Base-by-base conservation (phyloP, 352 stramenopile genomes). In the Phytophthora cactorum region DNA sequence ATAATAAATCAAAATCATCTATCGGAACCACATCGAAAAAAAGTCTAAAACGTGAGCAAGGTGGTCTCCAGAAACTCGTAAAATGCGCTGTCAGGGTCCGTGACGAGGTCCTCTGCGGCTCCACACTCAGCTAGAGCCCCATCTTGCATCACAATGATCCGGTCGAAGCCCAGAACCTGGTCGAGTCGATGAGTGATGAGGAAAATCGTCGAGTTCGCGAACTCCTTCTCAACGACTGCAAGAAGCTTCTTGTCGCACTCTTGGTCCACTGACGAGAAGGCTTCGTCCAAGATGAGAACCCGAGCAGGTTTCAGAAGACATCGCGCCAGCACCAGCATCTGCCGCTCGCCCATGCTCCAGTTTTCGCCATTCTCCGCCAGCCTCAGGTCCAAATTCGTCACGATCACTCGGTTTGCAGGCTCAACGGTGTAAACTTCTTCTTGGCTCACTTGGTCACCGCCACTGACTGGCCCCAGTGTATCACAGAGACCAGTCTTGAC, bases 171-270 rank as follows among this genome's bases (percentile, higher is more conserved):
- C 58, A 98, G 83, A 49, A 99, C 97, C 12, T 96, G 98, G 62
- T 98, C 92, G 4, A 98, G 75, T 15, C 96, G 78, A 74, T 99
- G 96, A 1, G 97, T 97, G 62, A 99, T 98, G 1, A 97, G 98
- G 8, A 99, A 81, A 17, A 98, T 85, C 14, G 97, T 99, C 12
- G 89, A 91, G 28, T 86, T 78, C 3, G 57, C 52, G 74, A 98
- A 98, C 41, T 97, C 89, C 36, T 90, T 79, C 29, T 95, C 79
- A 47, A 84, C 47, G 12, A 86, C 62, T 10, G 66, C 64, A 50
- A 84, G 72, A 32, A 94, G 79, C 12, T 61, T 54, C 25, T 77
- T 59, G 72, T 98, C 91, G 15, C 66, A 80, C 32, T 77, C 65
- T 56, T 79, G 66, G 28, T 86, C 79, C 17, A 91, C 75, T 22